phyloP scores from a whole-genome alignment of 176 grass and related monocot species.

The Thinopyrum elongatum region DNA sequence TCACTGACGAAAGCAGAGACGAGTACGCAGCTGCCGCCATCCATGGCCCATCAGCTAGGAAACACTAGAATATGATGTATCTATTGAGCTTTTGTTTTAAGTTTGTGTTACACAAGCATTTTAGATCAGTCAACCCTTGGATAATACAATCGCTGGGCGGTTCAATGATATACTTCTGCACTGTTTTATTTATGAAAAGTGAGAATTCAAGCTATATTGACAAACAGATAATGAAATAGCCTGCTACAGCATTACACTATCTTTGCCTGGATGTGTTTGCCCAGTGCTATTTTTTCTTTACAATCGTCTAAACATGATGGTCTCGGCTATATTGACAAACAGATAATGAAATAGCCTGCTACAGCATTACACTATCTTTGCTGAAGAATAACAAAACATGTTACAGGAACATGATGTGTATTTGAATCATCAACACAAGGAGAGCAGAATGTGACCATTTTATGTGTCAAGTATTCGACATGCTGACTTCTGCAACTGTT shows the following conservation, averaged over 20 bases:
- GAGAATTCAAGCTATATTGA: not conserved
- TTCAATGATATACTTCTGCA: not conserved
- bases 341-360: not conserved
- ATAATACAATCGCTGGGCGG: not conserved
- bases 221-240: no score
- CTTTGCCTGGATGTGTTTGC: not conserved
- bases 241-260: no score
- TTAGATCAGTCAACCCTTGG: not conserved
- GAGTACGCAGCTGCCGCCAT: constrained; percentile 49
- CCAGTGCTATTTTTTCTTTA: not conserved
- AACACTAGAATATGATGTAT: constrained; percentile 14
- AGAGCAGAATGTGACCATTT: not conserved
- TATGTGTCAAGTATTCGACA: not conserved
- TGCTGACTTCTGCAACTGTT: not conserved
- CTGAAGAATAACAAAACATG: not conserved
- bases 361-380: not conserved
- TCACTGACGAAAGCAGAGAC: constrained; percentile 67
- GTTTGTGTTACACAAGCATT: not conserved
- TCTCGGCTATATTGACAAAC: not conserved
- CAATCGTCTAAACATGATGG: not conserved
- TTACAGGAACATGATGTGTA: not conserved
- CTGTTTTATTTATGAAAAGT: not conserved
- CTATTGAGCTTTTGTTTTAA: not conserved
- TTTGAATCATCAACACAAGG: not conserved
- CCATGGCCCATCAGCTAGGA: constrained; percentile 26